Percentiles rank a stretch among this genome's conserved stretches.
phyloP scores from a whole-genome alignment of 495 filamentous ascomycete species.

The Penicillium macrosclerotiorum region DNA sequence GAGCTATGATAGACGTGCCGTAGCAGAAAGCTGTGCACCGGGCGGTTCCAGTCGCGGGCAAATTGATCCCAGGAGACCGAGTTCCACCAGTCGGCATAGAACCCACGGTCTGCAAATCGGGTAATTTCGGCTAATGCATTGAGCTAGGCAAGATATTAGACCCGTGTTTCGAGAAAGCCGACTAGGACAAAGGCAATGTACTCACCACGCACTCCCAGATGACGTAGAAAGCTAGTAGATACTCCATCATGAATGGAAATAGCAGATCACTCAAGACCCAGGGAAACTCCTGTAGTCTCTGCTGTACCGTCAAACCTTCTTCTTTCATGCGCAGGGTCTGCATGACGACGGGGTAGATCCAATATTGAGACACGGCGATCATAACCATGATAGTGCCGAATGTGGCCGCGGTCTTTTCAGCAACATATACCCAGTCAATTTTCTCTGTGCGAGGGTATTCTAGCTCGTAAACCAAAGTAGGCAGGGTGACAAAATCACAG shows the following conservation, averaged over 20 bases:
- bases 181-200: too few species aligned
- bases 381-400: slow-evolving; percentile 56
- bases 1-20: slow-evolving; percentile 73
- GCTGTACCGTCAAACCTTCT: slow-evolving; percentile 52
- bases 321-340: slow-evolving; percentile 63
- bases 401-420: slow-evolving; percentile 64
- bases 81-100: slow-evolving; percentile 76
- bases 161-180: background rate
- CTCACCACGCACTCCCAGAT: slow-evolving; percentile 72
- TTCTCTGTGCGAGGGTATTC: slow-evolving; percentile 67
- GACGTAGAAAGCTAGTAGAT: slow-evolving; percentile 60
- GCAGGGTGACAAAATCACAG: slow-evolving; percentile 68
- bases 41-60: slow-evolving; percentile 72
- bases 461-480: slow-evolving; percentile 74
- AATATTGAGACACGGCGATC: slow-evolving; percentile 49
- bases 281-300: slow-evolving; percentile 64
- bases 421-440: slow-evolving; percentile 70
- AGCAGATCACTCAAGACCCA: slow-evolving; percentile 67
- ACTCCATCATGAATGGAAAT: slow-evolving; percentile 75
- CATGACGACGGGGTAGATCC: slow-evolving; percentile 66
- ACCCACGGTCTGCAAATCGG: slow-evolving; percentile 70
- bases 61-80: slow-evolving; percentile 52
- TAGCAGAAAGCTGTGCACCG: slow-evolving; percentile 69
- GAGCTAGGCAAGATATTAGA: slow-evolving; percentile 31
- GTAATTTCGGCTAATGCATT: slow-evolving; percentile 74